Evolutionary conservation across 768 basidiomycete genomes (phyloP), one percentile per base, ranked within the genome.

Genomic region (Neoboletus brunneissimus): DNA sequence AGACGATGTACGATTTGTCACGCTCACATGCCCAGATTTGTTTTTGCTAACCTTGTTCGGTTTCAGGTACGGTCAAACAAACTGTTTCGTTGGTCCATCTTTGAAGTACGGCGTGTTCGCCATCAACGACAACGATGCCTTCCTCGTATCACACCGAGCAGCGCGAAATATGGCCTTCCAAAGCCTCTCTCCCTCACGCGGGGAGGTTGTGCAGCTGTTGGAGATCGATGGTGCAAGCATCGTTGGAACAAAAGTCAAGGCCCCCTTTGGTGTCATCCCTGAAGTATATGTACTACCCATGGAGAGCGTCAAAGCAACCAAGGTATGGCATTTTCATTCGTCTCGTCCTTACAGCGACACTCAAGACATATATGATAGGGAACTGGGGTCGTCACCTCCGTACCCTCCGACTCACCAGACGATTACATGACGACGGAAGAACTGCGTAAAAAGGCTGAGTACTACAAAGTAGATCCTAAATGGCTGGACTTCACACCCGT

Each of bases 101-200:
- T 86, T 98, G 76, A 93, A 91, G 60, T 99, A 99, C 68, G 94
- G 94, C 37, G 76, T 99, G 34, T 98, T 89, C 71, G 86, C 88
- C n/a, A 82, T 86, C 51, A 91, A 89, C 68, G 88, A 89, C 73
- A 80, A 84, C 37, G 93, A 94, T 64, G 89, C 94, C 22, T 98
- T 89, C 76, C 77, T 99, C 5, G 87, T 91, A 73, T 94, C 94
- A 12, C 74, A 86, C 56, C 91, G 95, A 44, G 86, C 94, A 0
- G 94, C 93, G 6, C 86, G 96, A n/a, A 98, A 97, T 72, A 97
- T 98, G 94, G 84, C 94, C 0, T 98, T 87, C 84, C 94, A 98
- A 74, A 93, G 92, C 12, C 84, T 85, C 52, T 87, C 87, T 55
- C 80, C 83, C 5, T 79, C 81, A 5, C 84, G 86, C 1, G 94